Evolutionary conservation across 345 rosid species (phyloP), one percentile per base, ranked within the genome.

Genomic region (Corchorus olitorius): DNA sequence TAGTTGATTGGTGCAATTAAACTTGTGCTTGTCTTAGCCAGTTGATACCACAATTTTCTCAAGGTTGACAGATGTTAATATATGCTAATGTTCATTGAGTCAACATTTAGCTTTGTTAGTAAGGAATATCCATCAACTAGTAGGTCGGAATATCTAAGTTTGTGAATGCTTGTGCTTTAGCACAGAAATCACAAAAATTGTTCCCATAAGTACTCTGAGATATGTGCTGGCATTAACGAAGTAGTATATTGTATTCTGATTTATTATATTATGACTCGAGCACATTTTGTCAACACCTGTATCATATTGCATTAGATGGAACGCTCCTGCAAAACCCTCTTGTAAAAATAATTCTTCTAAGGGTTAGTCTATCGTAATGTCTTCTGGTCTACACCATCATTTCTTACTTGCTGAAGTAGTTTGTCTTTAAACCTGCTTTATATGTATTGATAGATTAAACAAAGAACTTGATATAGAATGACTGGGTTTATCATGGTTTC

Each of bases 331-430:
- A 39, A 64, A 64, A 64, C 27, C 27, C 27, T 46, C 49, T 8
- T 64, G 27, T 8, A 27, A 16, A 39, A 64, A 39, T 64, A 10
- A 20, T 12, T 13, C 54, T 20, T 45, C 43, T 27, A 11, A 64
- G 69, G 27, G 69, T 39, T 64, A 64, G 50, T 70, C 45, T 52
- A 53, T 35, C n/a, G 27, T 62, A 35, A 53, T 53, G 14, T 70
- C 15, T 8, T 10, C 22, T 70, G 74, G 20, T 9, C 43, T 70
- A 0, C 10, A 0, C 20, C 19, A 6, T 68, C 13, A 13, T 48
- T 48, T 17, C 33, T 9, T 50, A 33, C 22, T 50, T 27, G 39
- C 9, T 20, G 43, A 20, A 52, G 52, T 54, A 4, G 50, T n/a
- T 71, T 11, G 63, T 61, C 6, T 11, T 35, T 39, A 10, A 58